A percentile compares a stretch with the other conserved stretches of the same genome.
phyloP scores from a whole-genome alignment of 176 grass and related monocot genomes.

The Aechmea fasciata region DNA sequence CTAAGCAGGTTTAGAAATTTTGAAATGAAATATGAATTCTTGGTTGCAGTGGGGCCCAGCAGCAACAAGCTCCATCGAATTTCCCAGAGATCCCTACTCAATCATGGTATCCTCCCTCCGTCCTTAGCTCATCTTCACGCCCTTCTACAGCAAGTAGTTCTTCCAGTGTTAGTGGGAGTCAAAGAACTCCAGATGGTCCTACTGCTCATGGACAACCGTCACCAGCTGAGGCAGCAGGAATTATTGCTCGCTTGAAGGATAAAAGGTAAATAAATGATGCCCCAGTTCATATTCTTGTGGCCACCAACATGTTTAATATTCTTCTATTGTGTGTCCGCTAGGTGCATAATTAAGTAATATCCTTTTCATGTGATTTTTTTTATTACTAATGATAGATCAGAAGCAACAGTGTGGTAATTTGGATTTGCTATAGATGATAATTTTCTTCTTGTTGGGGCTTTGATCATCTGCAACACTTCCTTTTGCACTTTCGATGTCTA shows the following conservation, averaged over 20 bases:
- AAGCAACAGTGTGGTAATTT: not conserved
- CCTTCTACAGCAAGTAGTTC: slow-evolving; percentile 44
- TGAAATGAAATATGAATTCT: slow-evolving; percentile 12
- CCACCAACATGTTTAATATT: not conserved
- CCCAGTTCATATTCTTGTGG: slow-evolving; percentile 4
- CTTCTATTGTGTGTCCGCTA: not conserved
- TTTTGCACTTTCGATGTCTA: not conserved
- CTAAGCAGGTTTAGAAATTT: not conserved
- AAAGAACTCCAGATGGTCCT: slow-evolving; percentile 50
- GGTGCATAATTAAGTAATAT: not conserved
- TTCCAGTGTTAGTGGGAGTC: slow-evolving; percentile 36
- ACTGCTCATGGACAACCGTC: slow-evolving; percentile 58
- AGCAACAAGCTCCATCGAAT: slow-evolving; percentile 50
- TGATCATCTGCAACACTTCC: not conserved
- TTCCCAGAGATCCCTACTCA: slow-evolving; percentile 53
- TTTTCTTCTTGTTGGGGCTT: not conserved
- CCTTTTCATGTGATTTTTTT: not conserved
- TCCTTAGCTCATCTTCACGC: slow-evolving; percentile 42
- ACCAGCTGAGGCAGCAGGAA: slow-evolving; percentile 67
- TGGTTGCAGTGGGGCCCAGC: slow-evolving; percentile 39
- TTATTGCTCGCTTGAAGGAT: slow-evolving; percentile 73
- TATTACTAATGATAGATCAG: not conserved
- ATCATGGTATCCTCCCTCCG: slow-evolving; percentile 74
- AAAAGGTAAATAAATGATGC: slow-evolving; percentile 43
- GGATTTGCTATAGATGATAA: not conserved